A percentile compares a stretch with the other conserved stretches of the same genome.
Evolutionary conservation across 352 stramenopile species (phyloP).

Genomic region (Globisporangium alternatum): DNA sequence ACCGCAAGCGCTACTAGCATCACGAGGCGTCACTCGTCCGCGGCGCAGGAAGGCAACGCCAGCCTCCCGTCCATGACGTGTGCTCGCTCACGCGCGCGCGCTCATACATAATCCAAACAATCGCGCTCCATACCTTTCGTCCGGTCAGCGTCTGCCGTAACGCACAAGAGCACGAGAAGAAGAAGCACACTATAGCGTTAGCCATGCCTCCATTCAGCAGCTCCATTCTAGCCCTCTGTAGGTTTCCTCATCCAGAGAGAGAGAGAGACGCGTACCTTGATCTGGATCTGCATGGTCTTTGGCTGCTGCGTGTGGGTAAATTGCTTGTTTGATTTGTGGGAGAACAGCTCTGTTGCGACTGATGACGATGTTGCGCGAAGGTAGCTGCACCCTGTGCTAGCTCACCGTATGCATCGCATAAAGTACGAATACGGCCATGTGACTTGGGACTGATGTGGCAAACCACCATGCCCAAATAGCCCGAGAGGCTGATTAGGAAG

Average conservation of each 20-base stretch:
- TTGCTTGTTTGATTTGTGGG: conserved; percentile 5
- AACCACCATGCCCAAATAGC: neutral
- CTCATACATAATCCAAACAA: neutral
- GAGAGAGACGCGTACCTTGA: conserved; percentile 49
- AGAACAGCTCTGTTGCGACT: neutral
- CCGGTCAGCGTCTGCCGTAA: conserved; percentile 73
- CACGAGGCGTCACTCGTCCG: neutral
- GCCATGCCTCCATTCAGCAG: neutral
- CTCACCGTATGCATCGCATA: neutral
- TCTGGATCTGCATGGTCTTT: conserved; percentile 76
- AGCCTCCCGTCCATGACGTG: neutral
- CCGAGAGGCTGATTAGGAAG: neutral
- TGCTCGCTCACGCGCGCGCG: neutral
- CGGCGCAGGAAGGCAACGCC: neutral
- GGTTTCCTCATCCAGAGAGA: neutral
- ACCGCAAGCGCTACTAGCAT: too few relatives aligned
- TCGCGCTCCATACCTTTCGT: conserved; percentile 43
- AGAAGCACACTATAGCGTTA: conserved; percentile 1
- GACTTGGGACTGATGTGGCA: neutral
- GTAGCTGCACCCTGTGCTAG: neutral
- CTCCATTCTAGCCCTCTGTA: neutral
- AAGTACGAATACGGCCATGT: neutral
- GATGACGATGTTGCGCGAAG: conserved; percentile 6
- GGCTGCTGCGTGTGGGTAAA: conserved; percentile 15
- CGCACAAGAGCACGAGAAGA: neutral